Base-by-base conservation (phyloP, 306 rosid species). In the Glycyrrhiza uralensis region DNA sequence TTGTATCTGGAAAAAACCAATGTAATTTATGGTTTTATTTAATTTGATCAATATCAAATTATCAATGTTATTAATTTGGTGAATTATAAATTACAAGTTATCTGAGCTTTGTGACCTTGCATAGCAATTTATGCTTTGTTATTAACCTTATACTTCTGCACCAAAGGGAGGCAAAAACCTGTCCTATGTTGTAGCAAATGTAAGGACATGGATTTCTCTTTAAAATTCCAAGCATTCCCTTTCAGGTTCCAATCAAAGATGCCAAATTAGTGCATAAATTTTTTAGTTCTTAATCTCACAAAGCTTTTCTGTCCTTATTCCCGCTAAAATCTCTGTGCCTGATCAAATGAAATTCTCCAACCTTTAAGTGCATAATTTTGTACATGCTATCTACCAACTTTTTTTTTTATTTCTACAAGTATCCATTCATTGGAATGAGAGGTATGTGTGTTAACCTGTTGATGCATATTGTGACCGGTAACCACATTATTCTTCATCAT, bases 281-380 rank as follows among this genome's bases (percentile, higher is more conserved):
- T 54, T 72, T n/a, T n/a, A n/a, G n/a, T n/a, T n/a, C n/a, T 26
- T 30, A 24, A 15, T 28, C 54, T 35, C 29, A 38, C 44, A 38
- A 56, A 50, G 41, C 23, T 28, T 23, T 33, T 46, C 9, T 46
- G 51, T 59, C 38, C 69, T 33, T 44, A 13, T 45, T 46, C 70
- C 52, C 3, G 14, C 62, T 47, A 18, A 59, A 73, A 73, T 30
- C 52, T 47, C 32, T 62, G 52, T 32, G 35, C 41, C 71, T 24
- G 28, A 49, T 23, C 9, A 47, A 50, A 73, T 2, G 36, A 23
- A 62, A 36, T 14, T 62, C 14, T 62, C 32, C 44, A 36, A 10
- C 63, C 30, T 73, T 61, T 22, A 49, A 45, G 29, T 74, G 20
- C 30, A 33, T 24, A 14, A 71, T 46, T 41, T 71, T 54, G 22